Evolutionary conservation across 805 yeast species (phyloP).

Genomic region (Torulaspora delbrueckii): DNA sequence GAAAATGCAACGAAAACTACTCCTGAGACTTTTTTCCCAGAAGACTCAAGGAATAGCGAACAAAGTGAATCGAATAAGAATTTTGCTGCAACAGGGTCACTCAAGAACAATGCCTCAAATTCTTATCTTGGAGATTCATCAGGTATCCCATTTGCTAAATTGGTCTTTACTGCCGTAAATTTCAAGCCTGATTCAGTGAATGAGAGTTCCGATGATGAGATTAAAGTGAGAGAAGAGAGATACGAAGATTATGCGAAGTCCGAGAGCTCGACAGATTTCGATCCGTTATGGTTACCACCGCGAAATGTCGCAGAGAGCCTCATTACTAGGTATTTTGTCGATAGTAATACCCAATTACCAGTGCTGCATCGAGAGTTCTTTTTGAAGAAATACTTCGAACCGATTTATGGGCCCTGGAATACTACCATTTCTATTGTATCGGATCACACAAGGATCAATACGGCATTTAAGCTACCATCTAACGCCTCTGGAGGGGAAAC

Average conservation of each 20-base stretch:
- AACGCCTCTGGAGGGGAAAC: not conserved
- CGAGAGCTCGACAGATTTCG: conserved; percentile 19
- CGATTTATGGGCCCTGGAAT: conserved; percentile 70
- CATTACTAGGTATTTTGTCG: conserved; percentile 63
- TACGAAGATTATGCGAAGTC: conserved; percentile 20
- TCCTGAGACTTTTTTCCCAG: not conserved
- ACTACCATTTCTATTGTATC: conserved; percentile 53
- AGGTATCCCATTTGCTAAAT: conserved; percentile 69
- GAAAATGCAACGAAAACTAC: conserved; percentile 1
- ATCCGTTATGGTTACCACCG: conserved; percentile 48
- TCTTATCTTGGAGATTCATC: conserved; percentile 48
- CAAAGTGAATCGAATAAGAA: conserved; percentile 23
- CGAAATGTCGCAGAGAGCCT: conserved; percentile 65
- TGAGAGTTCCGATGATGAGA: conserved; percentile 25
- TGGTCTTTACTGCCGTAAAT: conserved; percentile 74
- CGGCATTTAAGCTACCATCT: conserved; percentile 33
- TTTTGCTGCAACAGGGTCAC: conserved; percentile 22
- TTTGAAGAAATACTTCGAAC: conserved; percentile 60
- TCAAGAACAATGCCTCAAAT: conserved; percentile 25
- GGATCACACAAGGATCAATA: conserved; percentile 43
- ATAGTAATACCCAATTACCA: conserved; percentile 79
- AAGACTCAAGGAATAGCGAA: conserved; percentile 14
- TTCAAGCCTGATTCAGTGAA: conserved; percentile 39
- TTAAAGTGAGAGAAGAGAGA: conserved; percentile 19
- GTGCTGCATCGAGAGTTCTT: conserved; percentile 78